Base-by-base conservation (phyloP, 169 alveolate genomes). In the Plasmodium adleri region DNA sequence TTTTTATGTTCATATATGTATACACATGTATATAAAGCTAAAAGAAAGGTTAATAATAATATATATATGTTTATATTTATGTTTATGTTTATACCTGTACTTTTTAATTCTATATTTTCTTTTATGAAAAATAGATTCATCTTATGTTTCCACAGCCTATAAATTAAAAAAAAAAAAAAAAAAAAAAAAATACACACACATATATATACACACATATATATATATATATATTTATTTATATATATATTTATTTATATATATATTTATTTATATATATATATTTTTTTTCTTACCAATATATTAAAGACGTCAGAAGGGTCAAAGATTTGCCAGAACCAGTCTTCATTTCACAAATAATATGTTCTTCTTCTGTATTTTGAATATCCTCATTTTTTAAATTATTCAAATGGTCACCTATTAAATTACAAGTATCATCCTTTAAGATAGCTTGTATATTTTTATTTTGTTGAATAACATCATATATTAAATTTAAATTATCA, bases 261-360 rank as follows among this genome's bases (percentile, higher is more conserved):
- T 20, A 60, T 9, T 20, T 17, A 12, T 60, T 2, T 1, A 60
- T 24, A 39, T 39, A 24, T 56, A 15, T 5, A 56, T 56, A 3
- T 56, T 56, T 56, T 56, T 56, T 8, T 22, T 15, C 75, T 50
- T 32, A 76, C 88, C 88, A 74, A 43, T 76, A 76, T 13, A 76
- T 67, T 22, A 76, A 26, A 2, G 88, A 58, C 7, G 88, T 50
- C 20, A 76, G 17, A 52, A 76, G 43, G 24, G 76, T 76, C 28
- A 76, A 67, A 0, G 88, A 76, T 50, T 76, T 76, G 5, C 88
- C 88, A 4, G 88, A 76, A 3, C 88, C 88, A 9, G 88, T 76
- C 24, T 76, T 76, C 88, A 76, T 76, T 76, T 76, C 88, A 52
- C 76, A 63, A 43, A 76, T 76, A 28, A 76, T 76, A 3, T 76